Conservation (phyloP, 2,329 filamentous ascomycete genomes). For the Phialophora verrucosa region DNA sequence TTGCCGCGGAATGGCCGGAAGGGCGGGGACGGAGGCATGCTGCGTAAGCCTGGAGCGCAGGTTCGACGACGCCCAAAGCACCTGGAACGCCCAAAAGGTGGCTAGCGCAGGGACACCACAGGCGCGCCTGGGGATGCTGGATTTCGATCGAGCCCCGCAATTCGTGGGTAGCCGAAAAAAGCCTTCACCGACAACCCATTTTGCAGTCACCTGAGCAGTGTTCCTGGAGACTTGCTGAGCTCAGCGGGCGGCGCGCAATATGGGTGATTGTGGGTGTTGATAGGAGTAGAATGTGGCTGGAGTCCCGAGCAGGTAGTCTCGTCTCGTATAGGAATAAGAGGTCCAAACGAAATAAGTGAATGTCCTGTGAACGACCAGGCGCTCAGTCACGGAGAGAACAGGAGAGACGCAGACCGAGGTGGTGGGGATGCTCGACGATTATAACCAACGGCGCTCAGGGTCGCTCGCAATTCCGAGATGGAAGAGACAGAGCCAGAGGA, state of each 20-base stretch:
- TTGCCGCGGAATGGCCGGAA: slow-evolving; percentile 29
- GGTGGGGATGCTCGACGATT: not conserved
- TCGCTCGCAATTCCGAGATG: slow-evolving; percentile 3
- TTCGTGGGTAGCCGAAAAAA: slow-evolving; percentile 14
- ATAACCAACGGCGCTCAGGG: not conserved
- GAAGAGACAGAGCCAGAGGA: not conserved
- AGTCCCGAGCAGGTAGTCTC: not conserved
- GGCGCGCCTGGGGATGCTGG: not conserved
- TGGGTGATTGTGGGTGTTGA: not conserved
- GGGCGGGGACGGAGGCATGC: slow-evolving; percentile 25
- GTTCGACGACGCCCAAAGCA: not conserved
- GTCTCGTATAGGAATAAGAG: not conserved
- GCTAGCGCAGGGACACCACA: slow-evolving; percentile 9
- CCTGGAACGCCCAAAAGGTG: slow-evolving; percentile 6
- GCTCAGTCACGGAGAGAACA: not conserved
- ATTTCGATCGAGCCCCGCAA: slow-evolving; percentile 3
- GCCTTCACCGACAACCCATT: slow-evolving; percentile 15
- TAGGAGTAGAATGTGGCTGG: not conserved
- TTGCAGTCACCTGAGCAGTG: not conserved
- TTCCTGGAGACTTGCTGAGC: slow-evolving; percentile 14
- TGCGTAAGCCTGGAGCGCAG: slow-evolving; percentile 3
- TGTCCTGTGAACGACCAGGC: not conserved
- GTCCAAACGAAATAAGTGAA: not conserved
- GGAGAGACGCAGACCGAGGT: not conserved
- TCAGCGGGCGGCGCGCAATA: not conserved